These are phyloP conservation scores for Xylaria nigripes DNA, from an alignment of 495 filamentous ascomycete genomes.

Conservation along the genomic window DNA sequence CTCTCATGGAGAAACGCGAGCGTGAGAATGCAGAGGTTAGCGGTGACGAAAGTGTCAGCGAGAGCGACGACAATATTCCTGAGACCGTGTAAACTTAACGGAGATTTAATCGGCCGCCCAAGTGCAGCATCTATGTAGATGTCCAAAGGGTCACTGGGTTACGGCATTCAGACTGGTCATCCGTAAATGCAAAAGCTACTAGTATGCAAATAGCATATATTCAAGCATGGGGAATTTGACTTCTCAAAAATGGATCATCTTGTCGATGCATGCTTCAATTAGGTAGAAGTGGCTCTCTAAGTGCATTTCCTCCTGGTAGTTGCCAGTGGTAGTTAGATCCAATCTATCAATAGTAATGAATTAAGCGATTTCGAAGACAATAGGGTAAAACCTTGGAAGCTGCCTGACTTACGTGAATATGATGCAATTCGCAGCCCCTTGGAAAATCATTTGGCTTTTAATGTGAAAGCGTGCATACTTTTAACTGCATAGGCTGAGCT, in stretches of 20 bases:
- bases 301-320: background rate
- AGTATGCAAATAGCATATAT: constrained; percentile 7
- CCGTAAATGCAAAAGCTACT: constrained; percentile 6
- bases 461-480: background rate
- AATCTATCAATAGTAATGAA: constrained; percentile 5
- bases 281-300: background rate
- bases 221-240: constrained; percentile 2
- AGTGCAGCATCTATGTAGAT: constrained; percentile 8
- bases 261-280: background rate
- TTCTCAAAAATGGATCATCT: background rate
- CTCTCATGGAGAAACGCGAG: constrained; percentile 98
- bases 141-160: background rate
- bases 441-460: too few relatives aligned
- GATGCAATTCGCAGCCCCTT: too few relatives aligned
- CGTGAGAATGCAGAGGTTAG: constrained; percentile 95
- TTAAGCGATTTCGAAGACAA: background rate
- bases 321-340: background rate
- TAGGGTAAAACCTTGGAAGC: background rate
- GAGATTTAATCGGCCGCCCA: background rate
- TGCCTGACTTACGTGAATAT: too few relatives aligned
- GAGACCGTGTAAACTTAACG: constrained; percentile 33
- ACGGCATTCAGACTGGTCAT: constrained; percentile 1
- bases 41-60: constrained; percentile 88
- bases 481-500: background rate
- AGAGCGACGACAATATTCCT: constrained; percentile 71